Base-by-base conservation (phyloP, 495 filamentous ascomycete genomes). In the Stereocaulon alpinum region DNA sequence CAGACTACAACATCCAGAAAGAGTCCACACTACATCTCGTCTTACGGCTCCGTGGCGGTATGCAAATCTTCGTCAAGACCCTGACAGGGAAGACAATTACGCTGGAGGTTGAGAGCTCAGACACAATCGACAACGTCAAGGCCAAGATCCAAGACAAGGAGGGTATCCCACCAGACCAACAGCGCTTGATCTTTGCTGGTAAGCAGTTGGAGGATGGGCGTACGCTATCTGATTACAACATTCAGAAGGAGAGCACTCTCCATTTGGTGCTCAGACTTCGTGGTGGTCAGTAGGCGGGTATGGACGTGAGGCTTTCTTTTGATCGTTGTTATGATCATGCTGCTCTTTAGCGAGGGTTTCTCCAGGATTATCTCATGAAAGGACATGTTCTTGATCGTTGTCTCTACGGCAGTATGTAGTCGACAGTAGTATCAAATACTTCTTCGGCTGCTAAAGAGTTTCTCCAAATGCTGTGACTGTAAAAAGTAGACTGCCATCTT, bases 1-100 rank as follows among this genome's bases (percentile, higher is more conserved):
- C 83, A 62, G 93, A 97, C 70, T 97, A 97, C 82, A 98, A 98
- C 79, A 98, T 97, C 55, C 93, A 97, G 73, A 98, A 98, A 77
- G 93, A 97, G 74, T 91, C 86, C 43, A 98, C 93, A n/a, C 80
- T 98, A 14, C 93, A 98, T 75, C 76, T 98, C 63, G 93, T 98
- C 48, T 89, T 98, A 58, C 88, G 93, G 72, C 86, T 98, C 14
- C 91, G 92, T 79, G 92, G 92, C 84, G 92, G 92, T 74, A 93
- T 93, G 88, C 89, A 94, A 68, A 92, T 94, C 64, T 94, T 94
- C 70, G 89, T 94, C 66, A 95, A 95, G 84, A 93, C 90, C 10
- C 73, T 93, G 58, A 94, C 90, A 11, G 90, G 89, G 17, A 95
- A 94, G 83, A 94, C 89, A 4, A 94, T 95, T 63, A 95, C 89